phyloP scores from a whole-genome alignment of 2,329 filamentous ascomycete genomes.

The Penicillium sumatraense region DNA sequence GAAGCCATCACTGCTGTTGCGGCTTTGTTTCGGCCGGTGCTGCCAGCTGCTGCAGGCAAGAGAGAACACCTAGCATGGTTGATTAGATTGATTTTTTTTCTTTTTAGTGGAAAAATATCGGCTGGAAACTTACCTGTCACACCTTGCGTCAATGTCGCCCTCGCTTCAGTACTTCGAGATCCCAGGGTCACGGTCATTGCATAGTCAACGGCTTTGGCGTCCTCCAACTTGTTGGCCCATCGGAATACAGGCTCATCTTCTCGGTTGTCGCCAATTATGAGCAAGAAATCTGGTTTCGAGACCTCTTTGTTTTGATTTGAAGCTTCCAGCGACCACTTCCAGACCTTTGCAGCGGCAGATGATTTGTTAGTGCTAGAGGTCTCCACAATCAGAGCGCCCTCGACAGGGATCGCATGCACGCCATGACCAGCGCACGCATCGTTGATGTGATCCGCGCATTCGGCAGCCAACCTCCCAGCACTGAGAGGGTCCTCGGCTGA shows the following conservation, averaged over 20 bases:
- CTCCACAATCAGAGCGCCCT: slow-evolving; percentile 82
- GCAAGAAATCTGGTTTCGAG: slow-evolving; percentile 74
- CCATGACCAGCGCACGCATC: slow-evolving; percentile 83
- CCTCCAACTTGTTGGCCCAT: slow-evolving; percentile 82
- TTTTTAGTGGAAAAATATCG: not conserved
- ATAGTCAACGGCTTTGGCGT: slow-evolving; percentile 63
- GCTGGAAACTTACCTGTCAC: slow-evolving; percentile 74
- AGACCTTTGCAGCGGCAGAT: slow-evolving; percentile 77
- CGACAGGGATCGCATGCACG: slow-evolving; percentile 80
- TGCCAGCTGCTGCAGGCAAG: slow-evolving; percentile 58
- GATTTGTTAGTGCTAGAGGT: slow-evolving; percentile 86
- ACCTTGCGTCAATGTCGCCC: slow-evolving; percentile 83
- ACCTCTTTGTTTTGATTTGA: slow-evolving; percentile 45
- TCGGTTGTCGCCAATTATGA: slow-evolving; percentile 87
- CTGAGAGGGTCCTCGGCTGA: slow-evolving; percentile 76
- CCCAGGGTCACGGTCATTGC: slow-evolving; percentile 87
- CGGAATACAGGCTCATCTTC: slow-evolving; percentile 94
- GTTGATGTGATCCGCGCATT: slow-evolving; percentile 94
- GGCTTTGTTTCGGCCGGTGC: slow-evolving; percentile 16
- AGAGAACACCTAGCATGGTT: slow-evolving; percentile 51
- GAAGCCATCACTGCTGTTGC: slow-evolving; percentile 24
- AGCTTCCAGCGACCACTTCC: slow-evolving; percentile 65
- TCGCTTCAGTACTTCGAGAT: slow-evolving; percentile 84
- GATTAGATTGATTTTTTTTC: slow-evolving; percentile 17
- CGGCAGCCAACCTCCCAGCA: slow-evolving; percentile 78